Conservation (phyloP, 805 yeast genomes). For the Cyberlindnera euphorbiiphila region DNA sequence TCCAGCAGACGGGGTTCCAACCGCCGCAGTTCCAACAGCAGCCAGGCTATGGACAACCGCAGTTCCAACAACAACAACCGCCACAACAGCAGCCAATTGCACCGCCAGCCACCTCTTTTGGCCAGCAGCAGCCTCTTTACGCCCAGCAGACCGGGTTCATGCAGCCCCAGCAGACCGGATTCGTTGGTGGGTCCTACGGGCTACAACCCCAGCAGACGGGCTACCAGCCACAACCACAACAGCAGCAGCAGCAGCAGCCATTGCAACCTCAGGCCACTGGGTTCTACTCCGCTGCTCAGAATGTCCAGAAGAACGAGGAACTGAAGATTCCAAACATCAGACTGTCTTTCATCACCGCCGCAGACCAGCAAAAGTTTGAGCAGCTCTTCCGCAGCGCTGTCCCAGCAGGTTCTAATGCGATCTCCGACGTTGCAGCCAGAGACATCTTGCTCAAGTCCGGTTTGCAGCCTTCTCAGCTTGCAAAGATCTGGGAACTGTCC, state of each 20-base stretch:
- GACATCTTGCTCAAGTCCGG: constrained; percentile 78
- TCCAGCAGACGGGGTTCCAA: constrained; percentile 22
- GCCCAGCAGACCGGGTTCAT: constrained; percentile 28
- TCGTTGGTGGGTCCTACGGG: constrained; percentile 16
- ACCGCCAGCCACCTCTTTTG: constrained; percentile 25
- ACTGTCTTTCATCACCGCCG: constrained; percentile 76
- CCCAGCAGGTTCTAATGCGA: constrained; percentile 43
- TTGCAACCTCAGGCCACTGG: constrained; percentile 39
- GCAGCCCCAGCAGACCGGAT: constrained; percentile 28
- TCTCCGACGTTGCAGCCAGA: constrained; percentile 71
- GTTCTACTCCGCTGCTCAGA: constrained; percentile 30
- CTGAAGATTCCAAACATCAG: constrained; percentile 72
- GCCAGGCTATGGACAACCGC: constrained; percentile 7
- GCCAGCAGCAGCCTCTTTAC: constrained; percentile 19
- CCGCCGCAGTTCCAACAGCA: constrained; percentile 5
- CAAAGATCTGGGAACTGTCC: constrained; percentile 87
- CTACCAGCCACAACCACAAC: constrained; percentile 27
- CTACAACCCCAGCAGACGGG: constrained; percentile 32
- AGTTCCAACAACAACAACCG: constrained; percentile 13
- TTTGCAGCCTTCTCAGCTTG: constrained; percentile 66
- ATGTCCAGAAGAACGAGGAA: constrained; percentile 45
- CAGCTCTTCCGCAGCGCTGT: constrained; percentile 79
- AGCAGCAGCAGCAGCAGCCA: constrained; percentile 32
- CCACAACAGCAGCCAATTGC: constrained; percentile 17
- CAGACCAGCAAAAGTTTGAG: constrained; percentile 85